phyloP scores from a whole-genome alignment of 331 rosid species.

The Stylosanthes scabra region DNA sequence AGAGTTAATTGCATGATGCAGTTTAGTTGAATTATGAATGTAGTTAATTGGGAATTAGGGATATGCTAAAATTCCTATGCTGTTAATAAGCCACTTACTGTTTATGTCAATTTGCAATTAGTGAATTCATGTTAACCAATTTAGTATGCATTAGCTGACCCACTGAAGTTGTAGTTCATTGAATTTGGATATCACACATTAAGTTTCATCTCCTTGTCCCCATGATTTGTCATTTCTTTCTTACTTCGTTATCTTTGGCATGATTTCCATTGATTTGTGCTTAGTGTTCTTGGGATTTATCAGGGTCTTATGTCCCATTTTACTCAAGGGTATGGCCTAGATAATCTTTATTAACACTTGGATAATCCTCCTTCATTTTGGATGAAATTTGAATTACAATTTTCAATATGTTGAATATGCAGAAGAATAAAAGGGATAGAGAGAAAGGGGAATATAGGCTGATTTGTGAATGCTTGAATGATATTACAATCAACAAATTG shows the following conservation, averaged over 20 bases:
- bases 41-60: neutral
- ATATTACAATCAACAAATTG: too few species aligned
- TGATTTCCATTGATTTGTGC: conserved; percentile 8
- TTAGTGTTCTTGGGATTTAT: neutral
- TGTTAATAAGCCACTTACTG: neutral
- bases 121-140: too few species aligned
- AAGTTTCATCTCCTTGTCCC: neutral
- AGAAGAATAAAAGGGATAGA: too few species aligned
- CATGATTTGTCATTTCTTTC: too few species aligned
- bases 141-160: neutral
- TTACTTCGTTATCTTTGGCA: too few species aligned
- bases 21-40: neutral
- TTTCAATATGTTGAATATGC: too few species aligned
- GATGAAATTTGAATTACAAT: too few species aligned
- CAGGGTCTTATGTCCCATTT: neutral
- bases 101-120: neutral
- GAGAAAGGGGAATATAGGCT: too few species aligned
- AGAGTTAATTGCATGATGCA: neutral
- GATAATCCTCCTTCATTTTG: too few species aligned
- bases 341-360: too few species aligned
- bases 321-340: too few species aligned
- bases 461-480: too few species aligned
- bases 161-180: neutral
- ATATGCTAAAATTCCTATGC: neutral
- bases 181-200: neutral